Conservation (phyloP, 805 yeast species). For the Tanozyma kutaoensis region DNA sequence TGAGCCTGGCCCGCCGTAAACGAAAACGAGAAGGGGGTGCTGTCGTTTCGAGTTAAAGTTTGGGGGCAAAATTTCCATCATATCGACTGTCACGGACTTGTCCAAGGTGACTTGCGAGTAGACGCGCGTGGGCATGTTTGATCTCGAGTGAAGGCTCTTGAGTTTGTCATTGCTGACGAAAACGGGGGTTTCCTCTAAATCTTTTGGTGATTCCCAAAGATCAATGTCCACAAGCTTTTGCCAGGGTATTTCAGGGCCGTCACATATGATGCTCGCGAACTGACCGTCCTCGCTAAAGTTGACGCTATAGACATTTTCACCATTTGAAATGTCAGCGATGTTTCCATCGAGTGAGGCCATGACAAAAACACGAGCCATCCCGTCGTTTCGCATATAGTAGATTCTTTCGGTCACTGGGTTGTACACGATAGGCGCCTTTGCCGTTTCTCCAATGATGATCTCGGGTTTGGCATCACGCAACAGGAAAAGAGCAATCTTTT, state of each 20-base stretch:
- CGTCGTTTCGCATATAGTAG: neutral
- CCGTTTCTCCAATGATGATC: conserved; percentile 1
- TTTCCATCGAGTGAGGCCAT: conserved; percentile 1
- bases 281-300: conserved; percentile 11
- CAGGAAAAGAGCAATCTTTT: conserved; percentile 10
- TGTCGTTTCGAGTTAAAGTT: conserved; percentile 30
- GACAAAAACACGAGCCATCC: neutral
- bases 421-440: neutral
- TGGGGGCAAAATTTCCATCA: conserved; percentile 52
- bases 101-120: conserved; percentile 19
- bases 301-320: conserved; percentile 6
- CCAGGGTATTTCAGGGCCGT: conserved; percentile 14
- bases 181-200: neutral
- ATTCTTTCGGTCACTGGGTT: neutral
- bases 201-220: too few relatives aligned
- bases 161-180: neutral
- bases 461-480: conserved; percentile 4
- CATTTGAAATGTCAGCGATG: conserved; percentile 4
- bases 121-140: conserved; percentile 38
- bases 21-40: conserved; percentile 55
- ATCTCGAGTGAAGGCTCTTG: conserved; percentile 3
- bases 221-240: conserved; percentile 10
- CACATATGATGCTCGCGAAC: conserved; percentile 8
- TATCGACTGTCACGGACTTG: too few relatives aligned
- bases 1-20: conserved; percentile 78